A percentile compares a stretch with the other conserved stretches of the same genome.
phyloP scores from a whole-genome alignment of 345 rosid species.

The Alliaria petiolata region DNA sequence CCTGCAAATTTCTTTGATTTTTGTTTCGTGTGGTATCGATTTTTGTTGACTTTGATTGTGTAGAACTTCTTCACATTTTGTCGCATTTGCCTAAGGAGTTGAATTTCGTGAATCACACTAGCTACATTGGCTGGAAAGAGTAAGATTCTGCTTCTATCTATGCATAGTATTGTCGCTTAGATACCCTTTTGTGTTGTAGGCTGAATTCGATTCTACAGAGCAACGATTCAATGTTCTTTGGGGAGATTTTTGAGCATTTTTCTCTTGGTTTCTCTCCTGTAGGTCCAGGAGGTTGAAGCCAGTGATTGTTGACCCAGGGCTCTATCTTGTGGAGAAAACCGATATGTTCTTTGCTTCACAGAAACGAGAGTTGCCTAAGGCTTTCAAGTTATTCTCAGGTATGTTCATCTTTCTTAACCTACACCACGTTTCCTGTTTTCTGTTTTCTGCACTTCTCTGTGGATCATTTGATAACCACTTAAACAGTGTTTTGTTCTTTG shows the following conservation, averaged over 20 bases:
- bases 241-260: too few relatives aligned
- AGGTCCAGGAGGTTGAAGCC: conserved; percentile 85
- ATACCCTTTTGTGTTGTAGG: not conserved
- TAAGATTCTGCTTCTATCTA: conserved; percentile 32
- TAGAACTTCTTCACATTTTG: conserved; percentile 92
- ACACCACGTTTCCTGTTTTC: not conserved
- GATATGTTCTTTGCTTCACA: conserved; percentile 79
- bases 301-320: conserved; percentile 92
- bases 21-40: not conserved
- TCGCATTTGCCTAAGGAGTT: conserved; percentile 78
- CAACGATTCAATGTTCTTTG: not conserved
- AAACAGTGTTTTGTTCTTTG: too few relatives aligned
- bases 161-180: not conserved
- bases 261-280: too few relatives aligned
- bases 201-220: not conserved
- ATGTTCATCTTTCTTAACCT: not conserved
- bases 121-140: conserved; percentile 98
- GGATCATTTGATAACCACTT: too few relatives aligned
- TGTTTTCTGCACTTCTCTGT: too few relatives aligned
- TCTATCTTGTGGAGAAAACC: conserved; percentile 66
- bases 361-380: conserved; percentile 73
- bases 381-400: conserved; percentile 84
- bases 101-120: conserved; percentile 77
- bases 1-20: not conserved
- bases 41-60: conserved; percentile 27